Evolutionary conservation across 2,329 filamentous ascomycete genomes (phyloP).

Genomic region (Aspergillus sp.): DNA sequence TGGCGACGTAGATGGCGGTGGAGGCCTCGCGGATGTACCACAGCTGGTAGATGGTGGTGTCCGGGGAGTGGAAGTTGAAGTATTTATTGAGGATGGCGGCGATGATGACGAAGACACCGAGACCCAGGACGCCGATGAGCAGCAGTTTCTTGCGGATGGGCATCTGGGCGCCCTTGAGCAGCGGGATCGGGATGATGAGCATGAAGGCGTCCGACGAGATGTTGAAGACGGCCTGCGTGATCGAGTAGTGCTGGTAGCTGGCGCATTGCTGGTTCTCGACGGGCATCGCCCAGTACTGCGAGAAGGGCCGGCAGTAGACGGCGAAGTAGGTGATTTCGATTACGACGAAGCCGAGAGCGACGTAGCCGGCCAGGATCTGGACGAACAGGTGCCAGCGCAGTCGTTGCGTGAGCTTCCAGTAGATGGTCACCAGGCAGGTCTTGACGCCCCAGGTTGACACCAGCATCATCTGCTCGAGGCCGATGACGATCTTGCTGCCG

Average conservation of each 20-base stretch:
- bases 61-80: slow-evolving; percentile 40
- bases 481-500: slow-evolving; percentile 11
- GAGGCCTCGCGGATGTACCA: slow-evolving; percentile 47
- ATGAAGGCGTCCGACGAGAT: slow-evolving; percentile 43
- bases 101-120: slow-evolving; percentile 37
- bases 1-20: slow-evolving; percentile 49
- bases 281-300: slow-evolving; percentile 52
- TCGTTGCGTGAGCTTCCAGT: slow-evolving; percentile 7
- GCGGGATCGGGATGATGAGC: slow-evolving; percentile 40
- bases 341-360: slow-evolving; percentile 45
- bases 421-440: slow-evolving; percentile 4
- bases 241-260: slow-evolving; percentile 42
- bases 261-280: slow-evolving; percentile 40
- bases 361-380: slow-evolving; percentile 33
- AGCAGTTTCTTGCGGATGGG: slow-evolving; percentile 35
- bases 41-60: slow-evolving; percentile 39
- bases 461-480: slow-evolving; percentile 9
- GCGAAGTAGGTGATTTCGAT: slow-evolving; percentile 52
- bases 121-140: slow-evolving; percentile 35
- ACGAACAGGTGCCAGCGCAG: slow-evolving; percentile 4
- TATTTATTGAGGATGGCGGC: slow-evolving; percentile 51
- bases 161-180: slow-evolving; percentile 36
- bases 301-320: slow-evolving; percentile 52
- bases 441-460: slow-evolving; percentile 10
- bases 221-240: slow-evolving; percentile 48